Conservation (phyloP, 345 rosid genomes). For the Streptanthus diversifolius region DNA sequence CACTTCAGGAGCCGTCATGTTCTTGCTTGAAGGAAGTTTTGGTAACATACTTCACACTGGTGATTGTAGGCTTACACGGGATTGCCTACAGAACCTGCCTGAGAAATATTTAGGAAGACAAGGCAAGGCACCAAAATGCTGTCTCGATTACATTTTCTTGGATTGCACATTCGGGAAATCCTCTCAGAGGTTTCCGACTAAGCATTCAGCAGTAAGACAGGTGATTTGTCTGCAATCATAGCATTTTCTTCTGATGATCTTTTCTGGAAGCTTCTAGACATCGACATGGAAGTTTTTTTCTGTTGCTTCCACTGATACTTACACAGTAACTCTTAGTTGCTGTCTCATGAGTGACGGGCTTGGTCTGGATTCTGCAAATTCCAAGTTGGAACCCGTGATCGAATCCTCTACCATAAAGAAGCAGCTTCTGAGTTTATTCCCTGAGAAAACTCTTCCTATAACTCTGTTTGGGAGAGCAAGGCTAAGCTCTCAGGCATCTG, state of each 20-base stretch:
- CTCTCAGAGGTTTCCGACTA: conserved; percentile 55
- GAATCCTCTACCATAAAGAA: conserved; percentile 28
- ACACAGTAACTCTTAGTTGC: conserved; percentile 2
- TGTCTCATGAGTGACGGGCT: conserved; percentile 36
- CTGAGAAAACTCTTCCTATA: conserved; percentile 42
- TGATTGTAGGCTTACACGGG: conserved; percentile 79
- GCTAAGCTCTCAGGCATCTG: conserved; percentile 38
- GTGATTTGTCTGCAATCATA: conserved; percentile 28
- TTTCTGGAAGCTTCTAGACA: conserved; percentile 79
- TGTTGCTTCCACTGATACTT: conserved; percentile 25
- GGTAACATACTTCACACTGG: conserved; percentile 89
- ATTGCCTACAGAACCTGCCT: conserved; percentile 57
- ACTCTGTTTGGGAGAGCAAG: conserved; percentile 82
- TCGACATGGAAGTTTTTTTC: conserved; percentile 44
- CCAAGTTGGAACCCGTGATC: conserved; percentile 26
- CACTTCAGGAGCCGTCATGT: conserved; percentile 85
- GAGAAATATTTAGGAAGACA: conserved; percentile 49
- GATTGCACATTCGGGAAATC: conserved; percentile 86
- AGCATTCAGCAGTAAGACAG: conserved; percentile 69
- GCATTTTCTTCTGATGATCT: conserved; percentile 45
- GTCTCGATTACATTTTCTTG: conserved; percentile 69
- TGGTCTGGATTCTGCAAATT: conserved; percentile 28
- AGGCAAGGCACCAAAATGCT: conserved; percentile 47
- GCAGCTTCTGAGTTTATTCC: conserved; percentile 42
- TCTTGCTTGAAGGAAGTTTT: conserved; percentile 80